Conservation (phyloP, 148 eudicot species). For the Chenopodium album region DNA sequence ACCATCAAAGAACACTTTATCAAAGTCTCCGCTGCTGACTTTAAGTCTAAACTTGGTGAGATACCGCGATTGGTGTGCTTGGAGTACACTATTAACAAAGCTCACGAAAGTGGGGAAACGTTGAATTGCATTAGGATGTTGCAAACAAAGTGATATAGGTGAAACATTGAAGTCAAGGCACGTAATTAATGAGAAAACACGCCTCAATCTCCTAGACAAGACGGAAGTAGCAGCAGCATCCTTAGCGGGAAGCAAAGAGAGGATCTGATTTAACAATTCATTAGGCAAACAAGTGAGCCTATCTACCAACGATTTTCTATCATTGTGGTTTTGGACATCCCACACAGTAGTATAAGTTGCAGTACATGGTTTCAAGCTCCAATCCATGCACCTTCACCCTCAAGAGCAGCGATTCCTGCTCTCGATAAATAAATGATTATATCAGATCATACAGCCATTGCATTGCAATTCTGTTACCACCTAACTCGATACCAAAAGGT, state of each 20-base stretch:
- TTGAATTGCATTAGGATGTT: not conserved
- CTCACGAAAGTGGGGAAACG: not conserved
- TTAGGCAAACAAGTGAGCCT: not conserved
- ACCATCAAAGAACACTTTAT: not conserved
- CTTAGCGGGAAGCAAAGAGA: not conserved
- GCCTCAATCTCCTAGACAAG: not conserved
- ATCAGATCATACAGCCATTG: not conserved
- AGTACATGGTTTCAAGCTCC: not conserved
- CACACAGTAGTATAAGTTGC: not conserved
- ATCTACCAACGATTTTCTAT: not conserved
- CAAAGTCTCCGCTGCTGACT: not conserved
- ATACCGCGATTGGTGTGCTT: not conserved
- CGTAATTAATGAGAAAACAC: not conserved
- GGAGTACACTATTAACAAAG: not conserved
- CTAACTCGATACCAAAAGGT: too few relatives aligned
- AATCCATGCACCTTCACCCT: not conserved
- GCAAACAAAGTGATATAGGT: not conserved
- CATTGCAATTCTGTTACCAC: too few relatives aligned
- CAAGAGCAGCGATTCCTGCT: not conserved
- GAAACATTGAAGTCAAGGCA: not conserved
- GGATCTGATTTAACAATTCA: not conserved
- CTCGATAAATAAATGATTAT: not conserved
- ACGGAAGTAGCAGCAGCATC: not conserved
- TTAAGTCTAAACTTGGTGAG: not conserved
- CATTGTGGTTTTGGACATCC: not conserved